Conservation (phyloP, 805 yeast species). For the Starmera amethionina region DNA sequence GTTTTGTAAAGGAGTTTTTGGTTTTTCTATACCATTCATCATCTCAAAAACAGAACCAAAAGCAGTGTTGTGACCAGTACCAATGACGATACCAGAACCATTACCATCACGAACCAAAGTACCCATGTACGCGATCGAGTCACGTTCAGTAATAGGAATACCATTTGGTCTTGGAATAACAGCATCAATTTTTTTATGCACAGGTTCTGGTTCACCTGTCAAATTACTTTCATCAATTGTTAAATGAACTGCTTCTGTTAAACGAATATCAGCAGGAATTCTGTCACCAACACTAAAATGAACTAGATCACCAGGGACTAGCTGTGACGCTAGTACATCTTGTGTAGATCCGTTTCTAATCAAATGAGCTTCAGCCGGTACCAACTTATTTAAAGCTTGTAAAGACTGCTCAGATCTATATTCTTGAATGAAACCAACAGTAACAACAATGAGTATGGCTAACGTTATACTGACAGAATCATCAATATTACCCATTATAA, state of each 20-base stretch:
- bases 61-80: slow-evolving; percentile 82
- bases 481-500: slow-evolving; percentile 91
- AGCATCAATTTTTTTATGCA: slow-evolving; percentile 47
- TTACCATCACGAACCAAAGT: slow-evolving; percentile 94
- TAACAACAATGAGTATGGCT: slow-evolving; percentile 87
- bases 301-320: slow-evolving; percentile 95
- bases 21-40: slow-evolving; percentile 93
- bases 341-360: slow-evolving; percentile 73
- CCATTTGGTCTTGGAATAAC: slow-evolving; percentile 25
- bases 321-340: slow-evolving; percentile 72
- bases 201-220: slow-evolving; percentile 93
- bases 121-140: slow-evolving; percentile 90
- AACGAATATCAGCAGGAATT: slow-evolving; percentile 90
- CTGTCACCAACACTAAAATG: slow-evolving; percentile 88
- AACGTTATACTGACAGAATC: slow-evolving; percentile 91
- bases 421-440: slow-evolving; percentile 97
- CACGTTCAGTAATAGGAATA: slow-evolving; percentile 58
- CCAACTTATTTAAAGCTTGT: slow-evolving; percentile 85
- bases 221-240: slow-evolving; percentile 87
- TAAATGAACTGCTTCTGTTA: slow-evolving; percentile 69
- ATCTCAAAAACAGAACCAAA: slow-evolving; percentile 92
- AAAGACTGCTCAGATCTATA: slow-evolving; percentile 90
- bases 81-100: slow-evolving; percentile 88
- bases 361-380: slow-evolving; percentile 94
- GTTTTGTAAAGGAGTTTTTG: slow-evolving; percentile 92